Evolutionary conservation across 2,329 filamentous ascomycete species (phyloP), one percentile per base, ranked within the genome.

Genomic region (Mariannaea elegans): DNA sequence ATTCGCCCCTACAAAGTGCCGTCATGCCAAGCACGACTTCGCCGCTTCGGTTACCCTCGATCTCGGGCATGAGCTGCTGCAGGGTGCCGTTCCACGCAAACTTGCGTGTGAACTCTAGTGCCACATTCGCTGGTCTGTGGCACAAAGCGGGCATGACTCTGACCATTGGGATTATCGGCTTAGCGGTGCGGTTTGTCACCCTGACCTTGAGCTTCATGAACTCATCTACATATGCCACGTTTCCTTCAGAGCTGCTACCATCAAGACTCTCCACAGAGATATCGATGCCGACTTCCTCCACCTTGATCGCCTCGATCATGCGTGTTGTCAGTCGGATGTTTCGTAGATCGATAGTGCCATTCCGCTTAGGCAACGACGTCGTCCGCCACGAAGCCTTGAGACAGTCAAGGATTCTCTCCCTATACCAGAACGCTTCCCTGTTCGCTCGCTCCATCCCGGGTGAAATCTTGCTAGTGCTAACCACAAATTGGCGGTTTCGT

Each of bases 361-460:
- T 78, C 36, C 90, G 83, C 44, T 78, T 75, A 0, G 81, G 79
- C 2, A 80, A 79, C 1, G 81, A 80, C 1, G 67, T 80, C 0
- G 86, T 87, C 55, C 81, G 85, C 94, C 94, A 97, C 0, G 82
- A 86, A 0, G 90, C 93, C 23, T 82, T 83, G 9, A 97, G 78
- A 39, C 82, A 81, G 60, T 90, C 88, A 3, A 97, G 83, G 2
- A 97, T 84, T 71, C 87, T 88, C 74, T 97, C 91, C 14, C 93
- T 87, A 75, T 93, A 97, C 94, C 94, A 97, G 74, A 97, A 97
- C 0, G 89, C 87, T 77, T 97, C 93, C 50, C 94, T 84, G 61
- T 84, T 90, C 12, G 88, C 85, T 31, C 91, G 86, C 77, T 97
- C 94, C 41, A 85, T 86, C 64, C 95, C 92, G 0, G 92, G 91